A percentile compares a stretch with the other conserved stretches of the same genome.
phyloP scores from a whole-genome alignment of 306 rosid species.

The Cucurbita maxima region DNA sequence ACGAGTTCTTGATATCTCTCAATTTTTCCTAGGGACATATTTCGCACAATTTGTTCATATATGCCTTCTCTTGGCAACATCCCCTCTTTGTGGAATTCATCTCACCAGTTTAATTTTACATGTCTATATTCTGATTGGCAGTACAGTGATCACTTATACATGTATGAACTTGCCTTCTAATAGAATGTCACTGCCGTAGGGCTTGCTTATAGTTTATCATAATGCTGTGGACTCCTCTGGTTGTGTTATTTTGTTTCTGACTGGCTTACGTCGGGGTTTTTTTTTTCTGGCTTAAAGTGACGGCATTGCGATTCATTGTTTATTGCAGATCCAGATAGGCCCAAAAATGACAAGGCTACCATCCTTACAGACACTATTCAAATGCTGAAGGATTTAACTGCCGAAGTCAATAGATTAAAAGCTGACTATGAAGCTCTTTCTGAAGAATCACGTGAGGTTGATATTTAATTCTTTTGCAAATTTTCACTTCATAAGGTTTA shows the following conservation, averaged over 20 bases:
- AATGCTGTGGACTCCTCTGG: neutral
- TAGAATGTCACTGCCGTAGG: neutral
- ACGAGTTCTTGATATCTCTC: neutral
- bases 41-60: neutral
- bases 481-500: neutral
- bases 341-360: conserved; percentile 84
- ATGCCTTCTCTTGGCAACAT: neutral
- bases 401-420: conserved; percentile 54
- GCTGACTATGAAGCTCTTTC: conserved; percentile 47
- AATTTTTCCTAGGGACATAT: neutral
- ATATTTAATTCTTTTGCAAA: conserved; percentile 5
- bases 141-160: neutral
- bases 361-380: conserved; percentile 70
- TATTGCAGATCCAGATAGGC: conserved; percentile 74
- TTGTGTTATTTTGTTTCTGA: neutral
- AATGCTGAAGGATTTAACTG: conserved; percentile 51
- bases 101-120: neutral
- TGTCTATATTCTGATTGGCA: neutral
- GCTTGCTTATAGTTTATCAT: neutral
- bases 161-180: neutral
- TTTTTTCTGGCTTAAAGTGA: neutral
- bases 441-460: conserved; percentile 73
- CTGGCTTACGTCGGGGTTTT: neutral
- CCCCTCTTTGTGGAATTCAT: neutral
- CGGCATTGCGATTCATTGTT: neutral